A percentile compares a stretch with the other conserved stretches of the same genome.
These are phyloP conservation scores for Ceratocystis cacaofunesta DNA, from an alignment of 2,329 filamentous ascomycete species.

Conservation along the genomic window DNA sequence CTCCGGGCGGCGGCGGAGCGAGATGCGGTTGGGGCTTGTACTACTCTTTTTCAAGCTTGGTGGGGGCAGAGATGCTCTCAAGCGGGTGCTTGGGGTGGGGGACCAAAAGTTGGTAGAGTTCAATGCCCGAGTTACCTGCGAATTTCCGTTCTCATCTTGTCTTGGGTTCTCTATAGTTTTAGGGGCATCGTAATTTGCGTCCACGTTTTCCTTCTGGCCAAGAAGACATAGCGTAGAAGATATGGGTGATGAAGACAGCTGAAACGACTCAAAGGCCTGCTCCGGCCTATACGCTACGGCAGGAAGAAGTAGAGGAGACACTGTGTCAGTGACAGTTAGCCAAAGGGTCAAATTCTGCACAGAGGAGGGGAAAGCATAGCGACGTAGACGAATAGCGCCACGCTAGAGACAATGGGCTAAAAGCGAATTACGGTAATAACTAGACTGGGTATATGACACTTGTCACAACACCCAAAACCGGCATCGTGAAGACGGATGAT, in stretches of 20 bases:
- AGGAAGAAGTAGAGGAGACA: background rate
- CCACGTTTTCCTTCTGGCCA: background rate
- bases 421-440: no score
- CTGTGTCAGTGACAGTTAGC: background rate
- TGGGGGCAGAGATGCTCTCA: background rate
- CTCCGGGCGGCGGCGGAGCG: background rate
- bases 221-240: no score
- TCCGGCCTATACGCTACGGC: background rate
- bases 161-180: background rate
- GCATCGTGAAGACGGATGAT: no score
- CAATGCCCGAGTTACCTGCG: background rate
- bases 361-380: no score
- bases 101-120: no score
- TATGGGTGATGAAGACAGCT: background rate
- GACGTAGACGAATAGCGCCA: no score
- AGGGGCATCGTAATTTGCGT: background rate
- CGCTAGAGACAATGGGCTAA: no score
- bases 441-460: no score
- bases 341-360: no score
- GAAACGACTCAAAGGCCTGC: background rate
- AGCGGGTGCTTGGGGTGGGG: background rate
- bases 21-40: background rate
- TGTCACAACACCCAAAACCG: no score
- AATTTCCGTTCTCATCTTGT: background rate
- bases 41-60: background rate